phyloP scores from a whole-genome alignment of 2,329 filamentous ascomycete species.

The Colletotrichum liriopes region DNA sequence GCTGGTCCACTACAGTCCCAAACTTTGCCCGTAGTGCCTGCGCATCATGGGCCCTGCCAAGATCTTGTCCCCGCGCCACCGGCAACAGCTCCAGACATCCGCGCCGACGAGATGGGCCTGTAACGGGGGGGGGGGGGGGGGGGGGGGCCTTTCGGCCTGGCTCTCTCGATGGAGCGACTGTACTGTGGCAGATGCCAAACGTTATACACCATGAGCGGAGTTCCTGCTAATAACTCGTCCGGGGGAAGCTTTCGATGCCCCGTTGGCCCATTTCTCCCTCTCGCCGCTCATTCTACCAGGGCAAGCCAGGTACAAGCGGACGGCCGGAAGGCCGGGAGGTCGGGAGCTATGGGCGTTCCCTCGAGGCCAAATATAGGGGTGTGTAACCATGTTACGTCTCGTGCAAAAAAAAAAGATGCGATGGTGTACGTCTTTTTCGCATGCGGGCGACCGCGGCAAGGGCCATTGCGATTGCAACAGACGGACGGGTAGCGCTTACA shows the following conservation, averaged over 20 bases:
- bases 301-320: slow-evolving; percentile 27
- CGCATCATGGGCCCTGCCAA: slow-evolving; percentile 26
- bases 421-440: neutral
- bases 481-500: slow-evolving; percentile 22
- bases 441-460: neutral
- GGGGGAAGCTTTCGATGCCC: neutral
- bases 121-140: neutral
- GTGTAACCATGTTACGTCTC: neutral
- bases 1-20: neutral
- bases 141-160: neutral
- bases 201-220: neutral
- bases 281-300: slow-evolving; percentile 6
- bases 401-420: neutral
- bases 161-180: neutral
- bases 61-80: slow-evolving; percentile 18
- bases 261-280: neutral
- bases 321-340: slow-evolving; percentile 34
- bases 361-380: slow-evolving; percentile 2
- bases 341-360: slow-evolving; percentile 1
- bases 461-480: slow-evolving; percentile 23
- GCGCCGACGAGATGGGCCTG: slow-evolving; percentile 22
- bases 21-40: slow-evolving; percentile 12
- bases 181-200: no score
- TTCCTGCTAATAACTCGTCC: slow-evolving; percentile 8
- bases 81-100: slow-evolving; percentile 8